Conservation (phyloP, 306 rosid species). For the Prunus davidiana region DNA sequence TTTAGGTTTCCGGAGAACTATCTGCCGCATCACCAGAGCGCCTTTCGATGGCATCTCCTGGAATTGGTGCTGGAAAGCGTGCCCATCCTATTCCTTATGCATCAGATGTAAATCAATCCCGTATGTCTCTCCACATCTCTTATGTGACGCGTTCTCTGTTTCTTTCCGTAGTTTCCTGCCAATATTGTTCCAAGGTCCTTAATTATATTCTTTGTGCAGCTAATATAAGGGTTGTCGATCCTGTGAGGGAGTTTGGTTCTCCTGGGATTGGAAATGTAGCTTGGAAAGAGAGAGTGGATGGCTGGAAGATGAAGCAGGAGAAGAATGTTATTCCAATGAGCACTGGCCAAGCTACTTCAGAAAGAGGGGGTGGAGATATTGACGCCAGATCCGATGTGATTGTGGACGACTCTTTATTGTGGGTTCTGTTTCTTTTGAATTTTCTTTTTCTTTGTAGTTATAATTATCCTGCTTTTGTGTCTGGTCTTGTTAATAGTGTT, state of each 20-base stretch:
- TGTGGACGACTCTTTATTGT: conserved; percentile 85
- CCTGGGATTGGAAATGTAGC: conserved; percentile 89
- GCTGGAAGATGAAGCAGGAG: conserved; percentile 99
- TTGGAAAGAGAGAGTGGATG: conserved; percentile 99
- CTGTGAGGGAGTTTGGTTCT: conserved; percentile 48
- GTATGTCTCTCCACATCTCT: conserved; percentile 34
- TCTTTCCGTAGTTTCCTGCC: conserved; percentile 11
- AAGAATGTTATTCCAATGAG: conserved; percentile 83
- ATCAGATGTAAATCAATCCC: conserved; percentile 75
- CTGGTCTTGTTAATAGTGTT: conserved; percentile 1
- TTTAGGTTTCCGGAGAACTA: conserved; percentile 86
- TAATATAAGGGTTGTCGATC: conserved; percentile 67
- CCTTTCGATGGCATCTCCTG: conserved; percentile 88
- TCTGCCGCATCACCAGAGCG: conserved; percentile 95
- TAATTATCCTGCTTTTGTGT: conserved; percentile 7
- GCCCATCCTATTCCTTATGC: conserved; percentile 60
- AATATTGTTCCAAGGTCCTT: conserved; percentile 26
- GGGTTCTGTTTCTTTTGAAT: conserved; percentile 18
- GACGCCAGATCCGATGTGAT: conserved; percentile 93
- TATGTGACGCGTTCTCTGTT: neutral
- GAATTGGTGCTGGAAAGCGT: conserved; percentile 62
- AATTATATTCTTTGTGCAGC: conserved; percentile 45
- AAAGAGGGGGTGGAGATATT: conserved; percentile 91
- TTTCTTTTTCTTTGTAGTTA: neutral
- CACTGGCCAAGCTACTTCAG: conserved; percentile 85